These are phyloP conservation scores for Colletotrichum karsti DNA, from an alignment of 2,329 filamentous ascomycete genomes.

Conservation along the genomic window DNA sequence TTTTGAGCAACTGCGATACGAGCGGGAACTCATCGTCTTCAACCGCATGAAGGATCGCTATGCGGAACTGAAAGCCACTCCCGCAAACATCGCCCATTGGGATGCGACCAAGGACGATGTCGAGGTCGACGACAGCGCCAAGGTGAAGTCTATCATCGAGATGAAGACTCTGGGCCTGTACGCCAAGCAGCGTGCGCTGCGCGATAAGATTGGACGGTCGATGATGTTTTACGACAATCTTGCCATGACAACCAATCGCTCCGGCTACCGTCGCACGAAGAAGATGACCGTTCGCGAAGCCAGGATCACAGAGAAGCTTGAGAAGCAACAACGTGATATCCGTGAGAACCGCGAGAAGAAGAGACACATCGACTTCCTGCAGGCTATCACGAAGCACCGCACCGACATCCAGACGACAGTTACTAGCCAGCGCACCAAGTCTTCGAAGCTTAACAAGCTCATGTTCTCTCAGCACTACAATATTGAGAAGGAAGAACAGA, in stretches of 20 bases:
- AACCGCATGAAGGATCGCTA: slow-evolving; percentile 90
- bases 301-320: slow-evolving; percentile 96
- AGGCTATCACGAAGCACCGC: slow-evolving; percentile 84
- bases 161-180: slow-evolving; percentile 92
- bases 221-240: slow-evolving; percentile 97
- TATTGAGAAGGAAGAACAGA: slow-evolving; percentile 99
- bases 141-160: slow-evolving; percentile 91
- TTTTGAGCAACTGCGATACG: slow-evolving; percentile 83
- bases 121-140: slow-evolving; percentile 81
- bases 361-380: slow-evolving; percentile 92
- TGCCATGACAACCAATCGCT: slow-evolving; percentile 95
- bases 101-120: slow-evolving; percentile 76
- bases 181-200: slow-evolving; percentile 85
- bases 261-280: slow-evolving; percentile 92
- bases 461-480: slow-evolving; percentile 93
- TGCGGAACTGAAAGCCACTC: slow-evolving; percentile 82
- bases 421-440: slow-evolving; percentile 74
- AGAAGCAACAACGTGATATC: slow-evolving; percentile 98
- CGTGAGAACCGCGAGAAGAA: slow-evolving; percentile 97
- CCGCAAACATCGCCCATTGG: slow-evolving; percentile 88
- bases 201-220: slow-evolving; percentile 86
- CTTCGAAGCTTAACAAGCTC: slow-evolving; percentile 86
- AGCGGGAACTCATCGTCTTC: slow-evolving; percentile 87
- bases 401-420: slow-evolving; percentile 78
- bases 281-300: slow-evolving; percentile 96